phyloP scores from a whole-genome alignment of 345 rosid species.

The Populus deltoides region DNA sequence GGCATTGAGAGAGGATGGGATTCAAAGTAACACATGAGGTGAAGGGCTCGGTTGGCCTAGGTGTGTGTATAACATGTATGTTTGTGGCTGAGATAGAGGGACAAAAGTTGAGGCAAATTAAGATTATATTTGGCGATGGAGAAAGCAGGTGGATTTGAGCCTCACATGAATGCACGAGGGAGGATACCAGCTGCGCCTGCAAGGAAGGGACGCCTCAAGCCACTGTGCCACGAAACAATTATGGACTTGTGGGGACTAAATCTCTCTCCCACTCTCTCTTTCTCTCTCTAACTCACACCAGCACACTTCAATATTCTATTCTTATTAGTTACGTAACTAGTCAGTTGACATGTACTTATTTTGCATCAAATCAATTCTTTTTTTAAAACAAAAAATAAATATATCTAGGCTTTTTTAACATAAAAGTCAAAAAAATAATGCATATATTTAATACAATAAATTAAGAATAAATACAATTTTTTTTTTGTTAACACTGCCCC shows the following conservation, averaged over 20 bases:
- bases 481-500: no score
- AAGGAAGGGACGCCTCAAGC: slow-evolving; percentile 9
- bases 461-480: no score
- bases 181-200: slow-evolving; percentile 31
- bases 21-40: slow-evolving; percentile 35
- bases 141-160: slow-evolving; percentile 30
- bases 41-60: slow-evolving; percentile 1
- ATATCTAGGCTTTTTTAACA: no score
- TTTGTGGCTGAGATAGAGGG: slow-evolving; percentile 5
- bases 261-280: no score
- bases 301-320: no score
- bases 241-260: slow-evolving; percentile 35
- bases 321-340: no score
- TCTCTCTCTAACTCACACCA: no score
- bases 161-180: slow-evolving; percentile 58
- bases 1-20: neutral
- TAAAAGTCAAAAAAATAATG: no score
- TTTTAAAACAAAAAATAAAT: no score
- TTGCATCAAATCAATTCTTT: no score
- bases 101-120: slow-evolving; percentile 3
- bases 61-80: neutral
- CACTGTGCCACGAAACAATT: slow-evolving; percentile 28
- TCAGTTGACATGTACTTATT: no score
- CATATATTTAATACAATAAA: no score
- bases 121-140: slow-evolving; percentile 15